Base-by-base conservation (phyloP, 2,329 filamentous ascomycete species). In the Aspergillus ruber region DNA sequence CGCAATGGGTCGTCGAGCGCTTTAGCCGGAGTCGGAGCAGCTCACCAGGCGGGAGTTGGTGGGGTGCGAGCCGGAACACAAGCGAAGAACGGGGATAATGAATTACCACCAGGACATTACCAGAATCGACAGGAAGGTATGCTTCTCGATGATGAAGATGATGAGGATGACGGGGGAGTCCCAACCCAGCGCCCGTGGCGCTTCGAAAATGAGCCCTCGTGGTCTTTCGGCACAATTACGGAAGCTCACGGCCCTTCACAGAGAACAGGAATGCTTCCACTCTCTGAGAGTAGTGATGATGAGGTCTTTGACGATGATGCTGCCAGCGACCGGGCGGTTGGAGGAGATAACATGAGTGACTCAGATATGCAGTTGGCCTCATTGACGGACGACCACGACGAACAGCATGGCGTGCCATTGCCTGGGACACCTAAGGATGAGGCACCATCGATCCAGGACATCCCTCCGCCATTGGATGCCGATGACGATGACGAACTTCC, bases 1-100 rank as follows among this genome's bases (percentile, higher is more conserved):
- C 85, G 76, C 78, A 83, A 75, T 91, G 88, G 88, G 81, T 91
- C 84, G 85, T 88, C 87, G 88, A 89, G 85, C 86, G 85, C 81
- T 81, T 88, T 80, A 79, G 78, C 69, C 79, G 83, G 76, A 88
- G 83, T 76, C 80, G 86, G 71, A 88, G 85, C 77, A 83, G 81
- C 70, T 86, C 83, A 69, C 82, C 84, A 65, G 77, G 77, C 65
- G 73, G 79, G 68, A 78, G 78, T 71, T 76, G 78, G 65, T 83
- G 79, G 80, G 78, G 78, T 71, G 70, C 74, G 64, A 63, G 61
- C 56, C 62, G 63, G 59, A 65, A 61, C 56, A 52, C 65, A 54
- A 59, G 49, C 57, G 63, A 63, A 55, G 64, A 67, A 57, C 58
- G 56, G 54, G 52, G 61, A 59, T 50, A 56, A 58, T 27, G 52